Evolutionary conservation across 2,329 filamentous ascomycete genomes (phyloP), one percentile per base, ranked within the genome.

Genomic region (Trichoderma polysporum): DNA sequence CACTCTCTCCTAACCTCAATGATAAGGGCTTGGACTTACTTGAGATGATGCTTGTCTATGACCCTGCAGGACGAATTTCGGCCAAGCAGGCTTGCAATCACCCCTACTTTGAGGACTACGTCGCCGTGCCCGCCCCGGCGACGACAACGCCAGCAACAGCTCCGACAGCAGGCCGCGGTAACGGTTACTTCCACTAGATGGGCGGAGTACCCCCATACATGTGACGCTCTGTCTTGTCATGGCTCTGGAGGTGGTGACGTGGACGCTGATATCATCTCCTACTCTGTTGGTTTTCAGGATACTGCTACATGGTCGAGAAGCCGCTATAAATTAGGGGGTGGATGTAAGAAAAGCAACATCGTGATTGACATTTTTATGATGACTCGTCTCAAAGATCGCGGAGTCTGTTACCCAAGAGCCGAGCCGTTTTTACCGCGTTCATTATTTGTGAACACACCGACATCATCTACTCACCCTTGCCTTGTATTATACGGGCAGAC

Each of bases 11-110:
- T 50, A 90, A 85, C 63, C 85, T 97, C 54, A 91, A 96, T 71
- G 87, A 91, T 1, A 79, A 84, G 27, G 91, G 91, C 27, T 83
- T 92, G 13, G 88, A 93, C 66, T 84, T 93, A 27, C 79, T 89
- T 13, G 86, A 89, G 74, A 80, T 82, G 74, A 87, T 97, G 81
- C 87, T 97, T 49, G 89, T 94, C 66, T 97, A 94, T 75, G 93
- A 97, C 76, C 93, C 93, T 2, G 92, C 92, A 25, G 88, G 89
- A 62, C 90, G 93, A 70, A 92, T 97, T 72, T 96, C 92, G 7
- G 93, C 94, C 61, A 97, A 97, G 83, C 91, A 93, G 77, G 90
- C 93, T 13, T 92, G 91, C 76, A 84, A 88, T 72, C 93, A 97
- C 76, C 89, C 91, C 9, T 97, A 97, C 82, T 97, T 97, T 70